Conservation (phyloP, 2,329 filamentous ascomycete genomes). For the Aspergillus udagawae region DNA sequence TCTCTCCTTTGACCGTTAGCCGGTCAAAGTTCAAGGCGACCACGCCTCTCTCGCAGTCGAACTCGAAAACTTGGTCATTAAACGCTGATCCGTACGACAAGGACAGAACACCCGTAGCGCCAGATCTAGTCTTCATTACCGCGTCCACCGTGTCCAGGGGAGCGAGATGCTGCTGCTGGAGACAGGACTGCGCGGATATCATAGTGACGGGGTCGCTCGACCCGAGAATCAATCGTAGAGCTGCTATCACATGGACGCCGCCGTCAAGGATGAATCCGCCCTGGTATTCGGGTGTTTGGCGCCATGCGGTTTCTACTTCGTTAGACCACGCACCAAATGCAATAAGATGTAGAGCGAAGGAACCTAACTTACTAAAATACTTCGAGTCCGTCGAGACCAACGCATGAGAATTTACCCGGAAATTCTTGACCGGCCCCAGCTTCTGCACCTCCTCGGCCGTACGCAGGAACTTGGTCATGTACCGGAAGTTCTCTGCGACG, state of each 20-base stretch:
- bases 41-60: conserved; percentile 50
- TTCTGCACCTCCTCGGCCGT: conserved; percentile 44
- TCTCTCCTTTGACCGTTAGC: conserved; percentile 34
- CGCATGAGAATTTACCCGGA: conserved; percentile 46
- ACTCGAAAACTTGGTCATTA: conserved; percentile 45
- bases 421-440: conserved; percentile 48
- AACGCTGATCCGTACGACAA: conserved; percentile 53
- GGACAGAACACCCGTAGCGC: conserved; percentile 48
- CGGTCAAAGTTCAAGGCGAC: conserved; percentile 42
- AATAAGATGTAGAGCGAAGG: no score
- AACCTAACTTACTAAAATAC: conserved; percentile 44
- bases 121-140: conserved; percentile 44
- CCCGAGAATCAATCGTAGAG: conserved; percentile 47
- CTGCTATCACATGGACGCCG: conserved; percentile 55
- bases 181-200: conserved; percentile 48
- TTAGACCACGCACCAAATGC: background rate
- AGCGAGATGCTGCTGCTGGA: conserved; percentile 49
- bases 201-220: conserved; percentile 39
- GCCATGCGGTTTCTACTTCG: conserved; percentile 48
- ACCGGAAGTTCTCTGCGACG: conserved; percentile 58
- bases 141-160: conserved; percentile 57
- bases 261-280: conserved; percentile 59
- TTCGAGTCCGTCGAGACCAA: conserved; percentile 49
- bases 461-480: conserved; percentile 45
- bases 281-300: conserved; percentile 54